These are phyloP conservation scores for Suillus variegatus DNA, from an alignment of 768 basidiomycete genomes.

Conservation along the genomic window DNA sequence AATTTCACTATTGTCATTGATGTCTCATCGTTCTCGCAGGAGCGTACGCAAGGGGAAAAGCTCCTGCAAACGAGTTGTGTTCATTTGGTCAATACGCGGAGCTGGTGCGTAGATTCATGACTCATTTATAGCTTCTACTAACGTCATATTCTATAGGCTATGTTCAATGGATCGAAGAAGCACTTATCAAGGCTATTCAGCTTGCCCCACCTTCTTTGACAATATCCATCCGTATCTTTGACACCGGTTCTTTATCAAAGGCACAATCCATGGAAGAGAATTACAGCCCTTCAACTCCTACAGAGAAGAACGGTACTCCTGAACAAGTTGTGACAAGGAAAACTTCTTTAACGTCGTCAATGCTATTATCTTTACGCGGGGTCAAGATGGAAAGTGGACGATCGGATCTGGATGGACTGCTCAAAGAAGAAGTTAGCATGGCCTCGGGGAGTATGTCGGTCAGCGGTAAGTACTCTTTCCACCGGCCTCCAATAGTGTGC, in stretches of 20 bases:
- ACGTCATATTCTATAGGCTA: conserved; percentile 29
- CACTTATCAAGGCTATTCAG: conserved; percentile 34
- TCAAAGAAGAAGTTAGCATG: conserved; percentile 38
- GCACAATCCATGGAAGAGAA: conserved; percentile 13
- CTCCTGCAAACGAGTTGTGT: conserved; percentile 41
- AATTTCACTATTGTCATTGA: too few relatives aligned
- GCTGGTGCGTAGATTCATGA: conserved; percentile 34
- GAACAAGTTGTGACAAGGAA: conserved; percentile 9
- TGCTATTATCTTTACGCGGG: conserved; percentile 20
- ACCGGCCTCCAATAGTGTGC: not conserved
- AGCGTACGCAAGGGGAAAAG: conserved; percentile 19
- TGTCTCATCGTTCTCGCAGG: conserved; percentile 12
- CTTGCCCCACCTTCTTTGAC: conserved; percentile 30
- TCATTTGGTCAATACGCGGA: conserved; percentile 55
- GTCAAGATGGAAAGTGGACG: conserved; percentile 39
- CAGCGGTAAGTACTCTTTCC: conserved; percentile 44
- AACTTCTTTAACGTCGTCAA: not conserved
- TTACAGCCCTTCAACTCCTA: conserved; percentile 17
- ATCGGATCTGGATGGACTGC: conserved; percentile 40
- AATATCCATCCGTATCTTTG: conserved; percentile 43
- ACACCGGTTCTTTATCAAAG: conserved; percentile 31
- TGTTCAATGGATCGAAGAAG: conserved; percentile 46
- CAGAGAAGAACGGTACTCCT: conserved; percentile 7
- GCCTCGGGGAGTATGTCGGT: conserved; percentile 45
- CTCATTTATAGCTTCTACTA: not conserved